These are phyloP conservation scores for Iris pallida DNA, from an alignment of 116 monocot genomes.

Conservation along the genomic window DNA sequence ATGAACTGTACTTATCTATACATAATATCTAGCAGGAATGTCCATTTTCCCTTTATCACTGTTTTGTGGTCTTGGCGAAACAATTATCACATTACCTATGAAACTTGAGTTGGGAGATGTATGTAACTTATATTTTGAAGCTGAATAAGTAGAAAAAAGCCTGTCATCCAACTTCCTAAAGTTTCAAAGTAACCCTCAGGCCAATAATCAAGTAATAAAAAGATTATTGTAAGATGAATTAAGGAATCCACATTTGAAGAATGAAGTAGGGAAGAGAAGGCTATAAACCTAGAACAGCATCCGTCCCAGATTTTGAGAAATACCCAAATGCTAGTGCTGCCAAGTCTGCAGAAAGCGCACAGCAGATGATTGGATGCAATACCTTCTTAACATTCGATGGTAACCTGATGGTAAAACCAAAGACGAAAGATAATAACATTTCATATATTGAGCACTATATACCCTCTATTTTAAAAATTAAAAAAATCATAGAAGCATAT, in stretches of 20 bases:
- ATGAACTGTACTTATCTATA: no score
- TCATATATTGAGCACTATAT: background rate
- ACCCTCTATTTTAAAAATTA: background rate
- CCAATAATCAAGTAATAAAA: no score
- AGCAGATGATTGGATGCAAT: constrained; percentile 93
- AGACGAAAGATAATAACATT: background rate
- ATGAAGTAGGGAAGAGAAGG: background rate
- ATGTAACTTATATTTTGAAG: no score
- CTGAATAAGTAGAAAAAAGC: no score
- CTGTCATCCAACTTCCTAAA: no score
- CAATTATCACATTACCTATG: no score
- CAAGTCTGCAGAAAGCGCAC: constrained; percentile 86
- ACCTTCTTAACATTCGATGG: constrained; percentile 62
- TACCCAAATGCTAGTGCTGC: constrained; percentile 86
- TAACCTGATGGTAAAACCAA: constrained; percentile 46
- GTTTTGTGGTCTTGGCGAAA: no score
- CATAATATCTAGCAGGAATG: no score
- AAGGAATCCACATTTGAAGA: background rate
- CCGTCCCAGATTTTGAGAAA: constrained; percentile 67
- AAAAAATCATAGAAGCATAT: constrained; percentile 14
- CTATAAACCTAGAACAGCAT: constrained; percentile 88
- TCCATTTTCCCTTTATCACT: no score
- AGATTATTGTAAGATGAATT: no score
- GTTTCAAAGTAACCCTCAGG: no score
- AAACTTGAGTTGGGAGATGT: no score